Evolutionary conservation across 345 rosid genomes (phyloP).

Genomic region (Cochlearia excelsa): DNA sequence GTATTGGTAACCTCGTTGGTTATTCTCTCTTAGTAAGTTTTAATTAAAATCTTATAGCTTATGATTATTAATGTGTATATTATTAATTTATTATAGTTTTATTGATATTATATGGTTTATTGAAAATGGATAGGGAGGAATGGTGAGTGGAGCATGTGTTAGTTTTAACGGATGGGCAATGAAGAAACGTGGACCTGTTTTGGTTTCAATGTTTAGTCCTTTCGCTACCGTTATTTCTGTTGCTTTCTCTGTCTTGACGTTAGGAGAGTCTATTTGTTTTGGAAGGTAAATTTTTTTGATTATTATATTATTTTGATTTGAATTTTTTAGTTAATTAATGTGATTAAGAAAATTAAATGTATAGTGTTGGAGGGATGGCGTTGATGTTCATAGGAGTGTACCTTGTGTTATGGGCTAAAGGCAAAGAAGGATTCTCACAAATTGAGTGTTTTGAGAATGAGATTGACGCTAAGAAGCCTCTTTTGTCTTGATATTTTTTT

Average conservation of each 20-base stretch:
- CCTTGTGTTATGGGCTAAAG: constrained; percentile 87
- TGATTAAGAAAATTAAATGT: background rate
- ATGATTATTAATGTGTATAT: too few species aligned
- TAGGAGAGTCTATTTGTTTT: constrained; percentile 55
- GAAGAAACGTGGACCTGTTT: constrained; percentile 88
- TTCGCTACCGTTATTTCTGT: constrained; percentile 64
- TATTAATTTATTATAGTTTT: background rate
- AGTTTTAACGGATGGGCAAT: constrained; percentile 98
- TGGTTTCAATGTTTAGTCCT: constrained; percentile 85
- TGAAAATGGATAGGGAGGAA: constrained; percentile 45
- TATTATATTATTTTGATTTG: background rate
- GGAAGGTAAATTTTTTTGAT: constrained; percentile 48
- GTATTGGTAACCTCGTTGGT: constrained; percentile 40
- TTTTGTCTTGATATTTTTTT: constrained; percentile 42
- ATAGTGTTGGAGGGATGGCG: constrained; percentile 81
- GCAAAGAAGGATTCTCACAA: constrained; percentile 53
- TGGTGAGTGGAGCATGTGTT: constrained; percentile 56
- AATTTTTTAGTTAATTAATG: background rate
- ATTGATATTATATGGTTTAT: background rate
- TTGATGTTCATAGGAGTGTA: constrained; percentile 80
- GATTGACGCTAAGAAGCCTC: constrained; percentile 61
- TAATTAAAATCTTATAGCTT: too few species aligned
- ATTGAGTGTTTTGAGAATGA: constrained; percentile 41
- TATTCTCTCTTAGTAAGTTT: constrained; percentile 56
- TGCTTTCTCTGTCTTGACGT: constrained; percentile 50